Evolutionary conservation across 495 filamentous ascomycete species (phyloP).

Genomic region (Daldinia grandis): DNA sequence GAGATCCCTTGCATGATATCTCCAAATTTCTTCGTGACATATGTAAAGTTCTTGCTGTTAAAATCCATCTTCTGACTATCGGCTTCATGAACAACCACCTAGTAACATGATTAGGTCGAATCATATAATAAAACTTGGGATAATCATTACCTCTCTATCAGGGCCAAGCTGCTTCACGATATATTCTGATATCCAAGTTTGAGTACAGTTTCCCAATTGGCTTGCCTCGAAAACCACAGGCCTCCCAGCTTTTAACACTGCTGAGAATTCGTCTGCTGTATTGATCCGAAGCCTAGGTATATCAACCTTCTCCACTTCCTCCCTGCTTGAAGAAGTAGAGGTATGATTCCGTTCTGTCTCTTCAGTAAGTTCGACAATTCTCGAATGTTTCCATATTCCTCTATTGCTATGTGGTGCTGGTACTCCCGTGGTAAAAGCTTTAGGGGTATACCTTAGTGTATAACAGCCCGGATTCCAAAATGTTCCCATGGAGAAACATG

Average conservation of each 20-base stretch:
- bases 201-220: slow-evolving; percentile 71
- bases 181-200: slow-evolving; percentile 74
- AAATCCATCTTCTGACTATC: slow-evolving; percentile 76
- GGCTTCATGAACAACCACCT: slow-evolving; percentile 78
- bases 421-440: background rate
- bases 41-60: slow-evolving; percentile 81
- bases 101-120: slow-evolving; percentile 35
- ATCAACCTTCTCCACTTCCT: slow-evolving; percentile 24
- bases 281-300: slow-evolving; percentile 63
- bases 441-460: slow-evolving; percentile 21
- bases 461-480: slow-evolving; percentile 73
- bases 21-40: slow-evolving; percentile 71
- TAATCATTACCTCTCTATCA: slow-evolving; percentile 65
- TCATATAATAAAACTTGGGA: background rate
- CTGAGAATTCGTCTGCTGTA: slow-evolving; percentile 64
- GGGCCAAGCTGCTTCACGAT: slow-evolving; percentile 69
- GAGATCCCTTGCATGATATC: slow-evolving; percentile 71
- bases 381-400: slow-evolving; percentile 28
- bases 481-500: slow-evolving; percentile 89
- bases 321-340: slow-evolving; percentile 8
- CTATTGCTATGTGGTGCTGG: background rate
- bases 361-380: slow-evolving; percentile 33
- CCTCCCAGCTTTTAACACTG: slow-evolving; percentile 63
- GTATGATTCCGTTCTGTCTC: slow-evolving; percentile 8
- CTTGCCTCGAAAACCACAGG: slow-evolving; percentile 72